Percentiles rank a stretch among this genome's conserved stretches.
Conservation (phyloP, 371 early-diverging fungal species). For the Lichtheimia corymbifera region DNA sequence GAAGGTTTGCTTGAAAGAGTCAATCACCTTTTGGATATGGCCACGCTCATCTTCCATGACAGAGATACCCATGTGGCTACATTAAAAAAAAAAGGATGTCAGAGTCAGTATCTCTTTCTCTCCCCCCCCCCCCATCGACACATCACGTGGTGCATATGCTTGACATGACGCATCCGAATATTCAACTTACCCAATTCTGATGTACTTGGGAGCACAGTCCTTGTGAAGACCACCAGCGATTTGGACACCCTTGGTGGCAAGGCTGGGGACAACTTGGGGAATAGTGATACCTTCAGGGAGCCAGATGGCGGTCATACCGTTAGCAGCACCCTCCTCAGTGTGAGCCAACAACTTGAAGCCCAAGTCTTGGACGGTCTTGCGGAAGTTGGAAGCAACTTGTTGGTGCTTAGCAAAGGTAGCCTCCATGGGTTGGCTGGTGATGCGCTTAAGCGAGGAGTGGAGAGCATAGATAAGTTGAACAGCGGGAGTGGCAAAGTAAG, state of each 20-base stretch:
- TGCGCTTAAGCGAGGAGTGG: constrained; percentile 78
- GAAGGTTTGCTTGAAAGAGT: constrained; percentile 71
- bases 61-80: constrained; percentile 90
- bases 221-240: constrained; percentile 93
- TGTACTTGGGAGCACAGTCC: constrained; percentile 87
- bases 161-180: not conserved
- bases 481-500: constrained; percentile 97
- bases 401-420: constrained; percentile 71
- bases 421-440: constrained; percentile 71
- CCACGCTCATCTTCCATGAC: constrained; percentile 73
- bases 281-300: constrained; percentile 84
- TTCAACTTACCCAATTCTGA: constrained; percentile 78
- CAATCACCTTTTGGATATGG: constrained; percentile 76
- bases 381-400: constrained; percentile 72
- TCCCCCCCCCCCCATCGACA: too few relatives aligned
- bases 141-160: not conserved
- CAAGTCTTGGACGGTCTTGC: constrained; percentile 64
- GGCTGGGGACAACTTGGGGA: constrained; percentile 75
- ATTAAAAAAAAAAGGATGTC: not conserved
- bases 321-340: constrained; percentile 71
- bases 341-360: constrained; percentile 80
- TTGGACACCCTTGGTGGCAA: constrained; percentile 81
- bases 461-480: constrained; percentile 94
- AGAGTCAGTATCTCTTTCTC: not conserved
- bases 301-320: constrained; percentile 94